These are phyloP conservation scores for Mucor mucedo DNA, from an alignment of 371 early-diverging fungal genomes.

Conservation along the genomic window DNA sequence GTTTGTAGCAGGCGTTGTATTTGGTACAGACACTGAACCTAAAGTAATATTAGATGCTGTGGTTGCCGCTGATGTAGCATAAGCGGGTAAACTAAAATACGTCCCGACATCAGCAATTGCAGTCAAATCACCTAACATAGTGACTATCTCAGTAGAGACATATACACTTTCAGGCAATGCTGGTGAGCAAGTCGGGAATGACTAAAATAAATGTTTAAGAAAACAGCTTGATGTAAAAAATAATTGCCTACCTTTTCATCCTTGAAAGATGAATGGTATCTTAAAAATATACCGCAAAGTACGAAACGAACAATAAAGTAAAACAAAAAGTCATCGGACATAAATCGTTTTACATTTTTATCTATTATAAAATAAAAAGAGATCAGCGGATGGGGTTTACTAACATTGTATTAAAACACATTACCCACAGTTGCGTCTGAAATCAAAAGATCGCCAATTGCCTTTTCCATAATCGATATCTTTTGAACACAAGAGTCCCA, in stretches of 20 bases:
- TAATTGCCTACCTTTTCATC: constrained; percentile 62
- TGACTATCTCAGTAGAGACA: constrained; percentile 41
- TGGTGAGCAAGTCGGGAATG: constrained; percentile 40
- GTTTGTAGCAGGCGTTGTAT: neutral
- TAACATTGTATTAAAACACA: neutral
- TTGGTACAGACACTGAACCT: neutral
- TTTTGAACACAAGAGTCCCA: constrained; percentile 65
- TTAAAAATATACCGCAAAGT: constrained; percentile 72
- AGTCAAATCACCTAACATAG: constrained; percentile 45
- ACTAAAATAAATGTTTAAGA: constrained; percentile 11
- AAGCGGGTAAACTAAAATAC: constrained; percentile 48
- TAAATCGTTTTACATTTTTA: constrained; percentile 68
- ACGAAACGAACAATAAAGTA: constrained; percentile 88
- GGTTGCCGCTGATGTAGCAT: constrained; percentile 13
- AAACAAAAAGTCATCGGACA: constrained; percentile 88
- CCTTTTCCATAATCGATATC: constrained; percentile 55
- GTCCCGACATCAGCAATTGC: constrained; percentile 49
- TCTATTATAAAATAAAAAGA: constrained; percentile 35
- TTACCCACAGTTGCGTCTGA: constrained; percentile 55
- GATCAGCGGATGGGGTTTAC: constrained; percentile 3
- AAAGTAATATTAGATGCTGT: neutral
- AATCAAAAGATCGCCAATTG: constrained; percentile 58
- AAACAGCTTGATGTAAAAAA: neutral
- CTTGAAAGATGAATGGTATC: constrained; percentile 62
- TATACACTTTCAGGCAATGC: constrained; percentile 46